Base-by-base conservation (phyloP, 2,329 filamentous ascomycete species). In the Cylindrodendrum hubeiense region DNA sequence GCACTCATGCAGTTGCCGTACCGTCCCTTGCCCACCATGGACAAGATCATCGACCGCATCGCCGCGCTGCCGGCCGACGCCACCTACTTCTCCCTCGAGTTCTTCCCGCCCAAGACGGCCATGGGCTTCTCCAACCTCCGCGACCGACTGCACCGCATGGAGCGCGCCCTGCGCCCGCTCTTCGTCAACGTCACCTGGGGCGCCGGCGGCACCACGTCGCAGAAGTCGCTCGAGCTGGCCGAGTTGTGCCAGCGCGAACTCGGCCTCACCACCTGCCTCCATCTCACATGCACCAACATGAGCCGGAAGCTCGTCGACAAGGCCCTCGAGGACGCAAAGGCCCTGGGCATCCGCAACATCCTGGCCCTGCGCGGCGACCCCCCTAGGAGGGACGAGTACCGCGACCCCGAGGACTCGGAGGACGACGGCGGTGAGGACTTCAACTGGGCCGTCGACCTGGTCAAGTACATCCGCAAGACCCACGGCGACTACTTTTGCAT, bases 111-210 rank as follows among this genome's bases (percentile, higher is more conserved):
- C 68, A 99, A 98, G 85, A 99, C 96, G 50, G 87, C 91, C 67
- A 97, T 97, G 90, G 96, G 96, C 70, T 97, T 96, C 75, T 91
- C 93, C 68, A 99, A 99, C 80, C 89, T 99, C 60, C 93, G 95
- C 78, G 93, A 93, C 70, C 94, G 96, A 77, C 89, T 99, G 64
- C 93, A 97, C 79, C 94, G 96, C 78, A 98, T 99, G 96, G 91
- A 96, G 53, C 90, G 93, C 69, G 95, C 94, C 15, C 86, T 99
- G 63, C 91, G 93, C 15, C 96, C 96, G 46, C 87, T 98, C 49
- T 99, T 99, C 77, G 93, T 99, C 67, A 98, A 95, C 63, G 94
- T 99, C 55, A 99, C 96, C 56, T 99, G 96, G 96, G 96, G 96
- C 55, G 96, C 96, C 26, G 96, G 96, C 66, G 96, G 96, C 56